Evolutionary conservation across 2,329 filamentous ascomycete species (phyloP).

Genomic region (Colletotrichum scovillei): DNA sequence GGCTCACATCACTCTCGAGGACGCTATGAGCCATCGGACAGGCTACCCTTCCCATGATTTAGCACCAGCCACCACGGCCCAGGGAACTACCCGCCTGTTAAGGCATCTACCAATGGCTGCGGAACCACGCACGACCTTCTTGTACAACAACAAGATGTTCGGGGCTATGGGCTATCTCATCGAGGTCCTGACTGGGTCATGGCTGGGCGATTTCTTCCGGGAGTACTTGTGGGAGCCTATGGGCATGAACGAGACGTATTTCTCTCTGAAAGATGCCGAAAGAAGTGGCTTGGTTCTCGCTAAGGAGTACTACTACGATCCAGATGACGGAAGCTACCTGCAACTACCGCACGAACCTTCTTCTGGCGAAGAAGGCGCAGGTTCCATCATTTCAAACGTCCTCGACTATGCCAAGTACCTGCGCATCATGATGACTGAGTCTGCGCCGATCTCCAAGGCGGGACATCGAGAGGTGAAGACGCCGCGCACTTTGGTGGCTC

Average conservation of each 20-base stretch:
- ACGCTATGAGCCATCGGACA: conserved; percentile 63
- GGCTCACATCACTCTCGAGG: conserved; percentile 62
- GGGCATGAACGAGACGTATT: conserved; percentile 57
- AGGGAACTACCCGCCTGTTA: conserved; percentile 54
- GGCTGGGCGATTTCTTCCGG: conserved; percentile 53
- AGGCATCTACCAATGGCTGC: conserved; percentile 56
- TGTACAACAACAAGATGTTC: conserved; percentile 65
- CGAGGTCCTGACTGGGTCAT: conserved; percentile 52
- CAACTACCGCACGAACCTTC: conserved; percentile 42
- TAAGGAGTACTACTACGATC: conserved; percentile 54
- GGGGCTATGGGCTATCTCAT: conserved; percentile 56
- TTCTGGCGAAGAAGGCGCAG: conserved; percentile 52
- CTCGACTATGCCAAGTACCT: conserved; percentile 51
- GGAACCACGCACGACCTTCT: conserved; percentile 56
- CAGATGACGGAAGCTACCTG: conserved; percentile 40
- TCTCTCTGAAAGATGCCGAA: conserved; percentile 43
- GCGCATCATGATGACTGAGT: conserved; percentile 45
- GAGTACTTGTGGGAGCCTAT: conserved; percentile 57
- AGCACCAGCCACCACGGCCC: conserved; percentile 41
- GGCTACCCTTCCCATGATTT: conserved; percentile 59
- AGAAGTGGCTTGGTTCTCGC: conserved; percentile 47
- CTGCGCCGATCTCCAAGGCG: conserved; percentile 40
- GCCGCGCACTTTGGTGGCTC: conserved; percentile 40
- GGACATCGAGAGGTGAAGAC: conserved; percentile 43
- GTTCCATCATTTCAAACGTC: conserved; percentile 53